A percentile compares a stretch with the other conserved stretches of the same genome.
These are phyloP conservation scores for Serendipita sp. DNA, from an alignment of 768 basidiomycete genomes.

Conservation along the genomic window DNA sequence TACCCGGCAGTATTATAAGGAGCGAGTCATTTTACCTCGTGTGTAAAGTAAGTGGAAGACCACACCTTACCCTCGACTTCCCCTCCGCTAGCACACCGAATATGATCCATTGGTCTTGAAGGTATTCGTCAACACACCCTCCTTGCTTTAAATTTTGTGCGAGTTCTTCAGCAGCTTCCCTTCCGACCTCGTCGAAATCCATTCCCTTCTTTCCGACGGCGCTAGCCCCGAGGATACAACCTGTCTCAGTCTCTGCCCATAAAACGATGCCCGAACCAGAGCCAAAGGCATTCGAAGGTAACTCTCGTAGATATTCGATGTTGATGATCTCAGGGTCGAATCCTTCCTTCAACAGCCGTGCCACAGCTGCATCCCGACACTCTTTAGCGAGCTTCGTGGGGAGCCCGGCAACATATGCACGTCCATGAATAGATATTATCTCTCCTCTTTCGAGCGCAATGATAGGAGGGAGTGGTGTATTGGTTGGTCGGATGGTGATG, in stretches of 20 bases:
- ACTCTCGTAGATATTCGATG: slow-evolving; percentile 22
- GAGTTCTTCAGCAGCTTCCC: slow-evolving; percentile 44
- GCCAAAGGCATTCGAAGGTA: slow-evolving; percentile 24
- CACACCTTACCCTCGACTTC: slow-evolving; percentile 36
- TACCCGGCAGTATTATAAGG: background rate
- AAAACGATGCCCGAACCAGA: slow-evolving; percentile 56
- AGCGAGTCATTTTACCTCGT: slow-evolving; percentile 32
- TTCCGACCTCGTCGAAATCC: slow-evolving; percentile 33
- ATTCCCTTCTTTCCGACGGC: slow-evolving; percentile 41
- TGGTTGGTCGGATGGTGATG: slow-evolving; percentile 24
- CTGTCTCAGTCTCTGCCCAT: slow-evolving; percentile 57
- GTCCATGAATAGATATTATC: slow-evolving; percentile 35
- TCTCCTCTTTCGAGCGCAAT: slow-evolving; percentile 40
- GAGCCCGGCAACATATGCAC: slow-evolving; percentile 52
- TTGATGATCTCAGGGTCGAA: slow-evolving; percentile 22
- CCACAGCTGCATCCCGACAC: slow-evolving; percentile 40
- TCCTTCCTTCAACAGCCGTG: slow-evolving; percentile 28
- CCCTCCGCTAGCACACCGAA: slow-evolving; percentile 61
- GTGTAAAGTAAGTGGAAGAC: slow-evolving; percentile 43
- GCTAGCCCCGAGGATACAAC: slow-evolving; percentile 53
- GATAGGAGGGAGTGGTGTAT: slow-evolving; percentile 28
- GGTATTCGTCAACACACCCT: slow-evolving; percentile 55
- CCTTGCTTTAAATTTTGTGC: slow-evolving; percentile 40
- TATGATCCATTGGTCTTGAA: slow-evolving; percentile 65
- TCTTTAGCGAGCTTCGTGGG: slow-evolving; percentile 36